Evolutionary conservation across 1,139 yeast genomes (phyloP), one percentile per base, ranked within the genome.

Genomic region (Debaryomyces nepalensis): DNA sequence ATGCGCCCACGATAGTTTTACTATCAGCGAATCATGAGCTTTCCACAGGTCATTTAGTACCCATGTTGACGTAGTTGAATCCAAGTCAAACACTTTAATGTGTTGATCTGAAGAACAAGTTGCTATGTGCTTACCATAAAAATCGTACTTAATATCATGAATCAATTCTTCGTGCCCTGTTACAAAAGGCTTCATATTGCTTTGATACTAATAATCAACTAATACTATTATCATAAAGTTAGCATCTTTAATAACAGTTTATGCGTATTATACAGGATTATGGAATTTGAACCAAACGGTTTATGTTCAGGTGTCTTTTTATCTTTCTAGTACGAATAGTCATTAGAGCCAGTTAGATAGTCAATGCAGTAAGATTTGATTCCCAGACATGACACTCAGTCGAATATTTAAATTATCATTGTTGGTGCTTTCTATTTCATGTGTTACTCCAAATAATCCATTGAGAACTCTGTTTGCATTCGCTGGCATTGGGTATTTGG

Each of bases 41-140:
- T 87, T 87, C 95, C 97, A 91, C 49, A 87, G 83, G 63, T 90
- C 97, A 52, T 84, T 82, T 42, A 86, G 65, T 11, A 79, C 79
- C 97, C 97, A 91, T 22, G 81, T 77, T 22, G 71, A 68, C 5
- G 79, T 64, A 20, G 68, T 50, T 10, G 79, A 63, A 52, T 82
- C 87, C 38, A 84, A 66, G 58, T 86, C 93, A 61, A 89, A 91
- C 27, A 91, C 91, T 57, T 88, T 88, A 49, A 91, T 80, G 57
- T 87, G 95, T 55, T 90, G 97, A 62, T 91, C 98, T 0, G 95
- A 86, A 6, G 96, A 87, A 44, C 95, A 90, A 0, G 97, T 90
- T 6, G 97, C 98, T 42, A 91, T 72, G 46, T 90, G 87, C 46
- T 82, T 81, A 2, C 98, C 98, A 57, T 91, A 91, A 62, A 84